phyloP scores from a whole-genome alignment of 2,329 filamentous ascomycete genomes.

The Sporothrix phasma region DNA sequence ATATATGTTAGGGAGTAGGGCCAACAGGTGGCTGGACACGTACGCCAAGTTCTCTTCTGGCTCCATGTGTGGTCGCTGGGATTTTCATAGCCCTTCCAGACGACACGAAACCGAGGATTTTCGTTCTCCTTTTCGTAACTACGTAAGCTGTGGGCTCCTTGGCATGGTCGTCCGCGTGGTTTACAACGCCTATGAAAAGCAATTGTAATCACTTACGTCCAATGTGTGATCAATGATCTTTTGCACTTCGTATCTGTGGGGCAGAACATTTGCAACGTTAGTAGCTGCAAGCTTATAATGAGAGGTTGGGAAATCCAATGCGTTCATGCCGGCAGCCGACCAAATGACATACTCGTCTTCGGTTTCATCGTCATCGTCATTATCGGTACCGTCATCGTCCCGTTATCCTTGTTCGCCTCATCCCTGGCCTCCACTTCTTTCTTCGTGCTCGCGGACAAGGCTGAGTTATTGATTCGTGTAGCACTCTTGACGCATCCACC shows the following conservation, averaged over 20 bases:
- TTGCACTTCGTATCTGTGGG: slow-evolving; percentile 59
- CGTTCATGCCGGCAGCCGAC: too few species aligned
- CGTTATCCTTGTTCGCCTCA: slow-evolving; percentile 9
- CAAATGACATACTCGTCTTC: background rate
- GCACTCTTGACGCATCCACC: slow-evolving; percentile 6
- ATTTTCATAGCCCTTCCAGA: slow-evolving; percentile 71
- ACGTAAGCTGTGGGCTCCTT: background rate
- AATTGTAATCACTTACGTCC: slow-evolving; percentile 25
- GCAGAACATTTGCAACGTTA: slow-evolving; percentile 12
- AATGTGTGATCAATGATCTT: slow-evolving; percentile 59
- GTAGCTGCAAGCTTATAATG: slow-evolving; percentile 15
- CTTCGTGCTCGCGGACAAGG: background rate
- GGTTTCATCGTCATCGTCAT: slow-evolving; percentile 28
- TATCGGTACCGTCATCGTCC: slow-evolving; percentile 23
- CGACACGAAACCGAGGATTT: slow-evolving; percentile 55
- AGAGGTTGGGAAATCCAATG: too few species aligned
- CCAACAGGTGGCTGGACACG: background rate
- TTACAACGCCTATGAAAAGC: background rate
- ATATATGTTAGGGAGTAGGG: background rate
- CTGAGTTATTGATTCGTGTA: background rate
- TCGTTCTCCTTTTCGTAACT: slow-evolving; percentile 29
- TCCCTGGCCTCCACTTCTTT: background rate
- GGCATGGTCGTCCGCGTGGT: background rate
- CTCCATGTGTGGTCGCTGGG: slow-evolving; percentile 66
- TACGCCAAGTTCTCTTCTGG: slow-evolving; percentile 60